These are phyloP conservation scores for Periconia sp. DNA, from an alignment of 2,329 filamentous ascomycete species.

Conservation along the genomic window DNA sequence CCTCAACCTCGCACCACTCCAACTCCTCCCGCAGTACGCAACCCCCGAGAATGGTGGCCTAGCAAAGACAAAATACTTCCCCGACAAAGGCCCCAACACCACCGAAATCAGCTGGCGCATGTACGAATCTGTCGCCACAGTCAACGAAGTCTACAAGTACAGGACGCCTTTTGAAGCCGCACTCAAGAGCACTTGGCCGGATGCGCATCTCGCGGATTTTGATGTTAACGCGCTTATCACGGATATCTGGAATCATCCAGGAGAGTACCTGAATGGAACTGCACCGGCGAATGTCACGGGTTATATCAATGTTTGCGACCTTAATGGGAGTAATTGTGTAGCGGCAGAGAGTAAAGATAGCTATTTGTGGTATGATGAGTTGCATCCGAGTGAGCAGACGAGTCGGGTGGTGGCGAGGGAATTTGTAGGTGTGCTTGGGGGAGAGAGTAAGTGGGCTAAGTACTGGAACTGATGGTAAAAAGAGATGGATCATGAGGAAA, in stretches of 20 bases:
- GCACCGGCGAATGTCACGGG: conserved; percentile 68
- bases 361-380: conserved; percentile 75
- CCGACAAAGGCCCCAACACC: conserved; percentile 55
- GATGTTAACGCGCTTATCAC: conserved; percentile 68
- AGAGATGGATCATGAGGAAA: no score
- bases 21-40: conserved; percentile 72
- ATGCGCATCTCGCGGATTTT: conserved; percentile 68
- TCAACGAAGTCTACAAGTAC: conserved; percentile 60
- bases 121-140: conserved; percentile 56
- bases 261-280: conserved; percentile 65
- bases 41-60: conserved; percentile 54
- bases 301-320: conserved; percentile 62
- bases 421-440: conserved; percentile 62
- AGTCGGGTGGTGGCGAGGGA: conserved; percentile 63
- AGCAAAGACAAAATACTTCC: conserved; percentile 54
- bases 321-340: conserved; percentile 47
- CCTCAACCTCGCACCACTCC: conserved; percentile 71
- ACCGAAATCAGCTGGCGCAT: conserved; percentile 60
- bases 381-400: conserved; percentile 73
- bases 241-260: conserved; percentile 69
- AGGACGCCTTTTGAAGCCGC: conserved; percentile 55
- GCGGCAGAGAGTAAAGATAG: conserved; percentile 53
- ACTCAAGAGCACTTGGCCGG: conserved; percentile 54
- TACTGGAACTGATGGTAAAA: no score
- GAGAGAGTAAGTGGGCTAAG: conserved; percentile 53